A percentile compares a stretch with the other conserved stretches of the same genome.
Conservation (phyloP, 1,284 basidiomycete species). For the Neolentinus lepideus region DNA sequence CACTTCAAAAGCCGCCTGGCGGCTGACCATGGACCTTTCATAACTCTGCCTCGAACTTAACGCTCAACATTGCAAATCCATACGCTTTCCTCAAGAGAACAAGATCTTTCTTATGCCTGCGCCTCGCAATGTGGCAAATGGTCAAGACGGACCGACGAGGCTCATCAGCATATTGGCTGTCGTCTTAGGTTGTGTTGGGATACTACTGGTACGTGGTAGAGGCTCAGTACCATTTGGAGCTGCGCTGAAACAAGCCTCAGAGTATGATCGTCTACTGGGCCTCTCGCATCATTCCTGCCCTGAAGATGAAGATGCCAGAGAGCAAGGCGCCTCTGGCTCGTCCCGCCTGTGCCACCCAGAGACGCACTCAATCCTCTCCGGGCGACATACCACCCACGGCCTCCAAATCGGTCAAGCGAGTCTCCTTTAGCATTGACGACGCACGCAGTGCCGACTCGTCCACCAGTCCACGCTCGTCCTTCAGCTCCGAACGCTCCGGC, state of each 20-base stretch:
- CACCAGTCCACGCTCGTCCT: not conserved
- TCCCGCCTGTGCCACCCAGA: not conserved
- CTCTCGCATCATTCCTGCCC: conserved; percentile 6
- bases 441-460: not conserved
- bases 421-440: not conserved
- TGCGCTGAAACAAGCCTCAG: conserved; percentile 2
- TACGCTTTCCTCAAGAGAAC: not conserved
- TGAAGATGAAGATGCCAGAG: not conserved
- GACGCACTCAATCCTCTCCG: conserved; percentile 1
- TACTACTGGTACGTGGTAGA: not conserved
- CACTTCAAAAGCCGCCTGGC: not conserved
- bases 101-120: not conserved
- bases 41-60: not conserved
- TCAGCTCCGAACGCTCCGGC: conserved; percentile 3
- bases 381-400: not conserved
- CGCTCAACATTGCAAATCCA: not conserved
- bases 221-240: not conserved
- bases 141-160: not conserved
- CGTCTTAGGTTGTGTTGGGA: not conserved
- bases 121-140: not conserved
- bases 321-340: not conserved
- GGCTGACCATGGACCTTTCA: not conserved
- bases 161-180: not conserved
- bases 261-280: conserved; percentile 7
- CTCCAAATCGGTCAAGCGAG: not conserved